Evolutionary conservation across 2,329 filamentous ascomycete species (phyloP).

Genomic region (Colletotrichum gloeosporioides): DNA sequence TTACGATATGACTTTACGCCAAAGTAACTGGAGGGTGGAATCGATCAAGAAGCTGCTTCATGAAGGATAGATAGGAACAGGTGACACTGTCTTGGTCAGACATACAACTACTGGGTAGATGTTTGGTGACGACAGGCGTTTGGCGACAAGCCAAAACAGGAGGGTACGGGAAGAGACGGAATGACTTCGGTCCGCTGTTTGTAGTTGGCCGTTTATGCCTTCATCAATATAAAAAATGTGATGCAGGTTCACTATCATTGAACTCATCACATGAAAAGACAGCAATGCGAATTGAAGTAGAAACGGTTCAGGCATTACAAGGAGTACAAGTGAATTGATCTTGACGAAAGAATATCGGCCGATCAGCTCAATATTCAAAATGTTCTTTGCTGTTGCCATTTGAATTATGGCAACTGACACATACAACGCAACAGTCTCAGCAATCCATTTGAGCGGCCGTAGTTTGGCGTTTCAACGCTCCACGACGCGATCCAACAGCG

Average conservation of each 20-base stretch:
- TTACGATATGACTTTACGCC: neutral
- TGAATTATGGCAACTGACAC: neutral
- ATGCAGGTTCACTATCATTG: accelerated
- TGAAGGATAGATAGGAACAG: neutral
- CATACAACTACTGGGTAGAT: accelerated
- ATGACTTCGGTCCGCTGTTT: too few relatives aligned
- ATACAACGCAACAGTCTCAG: neutral
- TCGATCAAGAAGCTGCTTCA: accelerated
- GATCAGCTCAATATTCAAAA: neutral
- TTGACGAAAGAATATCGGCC: accelerated
- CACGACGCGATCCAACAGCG: neutral
- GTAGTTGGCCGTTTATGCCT: too few relatives aligned
- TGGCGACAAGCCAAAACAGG: accelerated
- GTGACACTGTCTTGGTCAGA: neutral
- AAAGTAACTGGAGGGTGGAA: accelerated
- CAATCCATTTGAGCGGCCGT: neutral
- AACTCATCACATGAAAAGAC: accelerated
- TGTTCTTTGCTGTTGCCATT: neutral
- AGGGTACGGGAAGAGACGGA: too few relatives aligned
- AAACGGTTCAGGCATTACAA: too few relatives aligned
- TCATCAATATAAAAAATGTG: accelerated
- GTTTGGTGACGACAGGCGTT: accelerated
- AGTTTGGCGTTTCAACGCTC: neutral
- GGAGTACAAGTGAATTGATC: accelerated
- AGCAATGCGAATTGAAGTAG: accelerated